Evolutionary conservation across 371 early-diverging fungal genomes (phyloP).

Genomic region (Zychaea mexicana): DNA sequence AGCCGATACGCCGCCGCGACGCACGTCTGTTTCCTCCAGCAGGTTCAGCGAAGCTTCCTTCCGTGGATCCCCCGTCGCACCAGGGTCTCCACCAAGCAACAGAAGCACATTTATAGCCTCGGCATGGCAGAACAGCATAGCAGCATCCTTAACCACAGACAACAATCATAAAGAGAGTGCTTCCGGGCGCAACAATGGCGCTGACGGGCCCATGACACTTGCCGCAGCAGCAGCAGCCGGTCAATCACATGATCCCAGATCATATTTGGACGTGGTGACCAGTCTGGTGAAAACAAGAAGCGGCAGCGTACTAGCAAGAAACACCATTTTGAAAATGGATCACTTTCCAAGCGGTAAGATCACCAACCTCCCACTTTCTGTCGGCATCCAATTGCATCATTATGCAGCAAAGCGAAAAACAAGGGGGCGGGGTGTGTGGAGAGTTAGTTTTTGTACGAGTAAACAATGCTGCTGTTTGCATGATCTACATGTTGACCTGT

Average conservation of each 20-base stretch:
- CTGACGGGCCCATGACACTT: neutral
- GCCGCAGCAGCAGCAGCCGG: neutral
- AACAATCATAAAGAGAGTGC: neutral
- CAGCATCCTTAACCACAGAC: neutral
- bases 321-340: slow-evolving; percentile 68
- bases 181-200: neutral
- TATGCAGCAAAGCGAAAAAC: neutral
- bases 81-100: neutral
- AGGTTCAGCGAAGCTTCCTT: neutral
- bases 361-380: too few species aligned
- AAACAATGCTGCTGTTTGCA: too few species aligned
- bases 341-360: slow-evolving; percentile 61
- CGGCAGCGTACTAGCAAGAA: slow-evolving; percentile 64
- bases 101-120: neutral
- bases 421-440: too few species aligned
- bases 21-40: neutral
- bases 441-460: too few species aligned
- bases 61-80: neutral
- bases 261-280: slow-evolving; percentile 32
- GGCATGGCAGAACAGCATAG: neutral
- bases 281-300: slow-evolving; percentile 42
- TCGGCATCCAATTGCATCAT: neutral
- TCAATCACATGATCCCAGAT: slow-evolving; percentile 5
- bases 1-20: slow-evolving; percentile 1
- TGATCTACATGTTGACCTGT: too few species aligned